Percentiles rank a stretch among this genome's conserved stretches.
These are phyloP conservation scores for Backusella mclennaniae DNA, from an alignment of 192 early-diverging fungal species.

Conservation along the genomic window DNA sequence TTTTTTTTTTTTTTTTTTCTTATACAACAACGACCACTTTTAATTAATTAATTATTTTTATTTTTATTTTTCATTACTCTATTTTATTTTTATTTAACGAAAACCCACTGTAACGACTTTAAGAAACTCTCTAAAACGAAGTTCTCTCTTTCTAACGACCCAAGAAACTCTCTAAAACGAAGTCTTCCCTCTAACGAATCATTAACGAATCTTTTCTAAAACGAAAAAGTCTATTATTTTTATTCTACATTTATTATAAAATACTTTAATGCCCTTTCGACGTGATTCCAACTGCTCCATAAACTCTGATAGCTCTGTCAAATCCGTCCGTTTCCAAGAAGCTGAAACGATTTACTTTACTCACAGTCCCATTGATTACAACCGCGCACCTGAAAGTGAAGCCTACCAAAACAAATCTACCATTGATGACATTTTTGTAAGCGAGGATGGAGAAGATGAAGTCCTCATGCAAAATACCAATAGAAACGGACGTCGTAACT, in stretches of 20 bases:
- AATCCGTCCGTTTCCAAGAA: conserved; percentile 15
- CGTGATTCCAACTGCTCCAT: background rate
- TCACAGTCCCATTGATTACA: conserved; percentile 16
- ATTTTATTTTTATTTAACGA: background rate
- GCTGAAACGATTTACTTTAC: conserved; percentile 14
- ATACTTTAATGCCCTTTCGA: background rate
- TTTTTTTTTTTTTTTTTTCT: too few species aligned
- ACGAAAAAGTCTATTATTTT: background rate
- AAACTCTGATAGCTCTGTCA: background rate
- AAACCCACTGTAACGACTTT: background rate
- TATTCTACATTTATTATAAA: too few species aligned
- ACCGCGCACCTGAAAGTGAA: conserved; percentile 16
- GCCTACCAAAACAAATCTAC: background rate
- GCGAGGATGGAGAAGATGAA: background rate
- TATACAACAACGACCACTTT: background rate
- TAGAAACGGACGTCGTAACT: background rate
- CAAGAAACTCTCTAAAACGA: background rate
- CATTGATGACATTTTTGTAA: conserved; percentile 7
- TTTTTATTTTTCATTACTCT: background rate
- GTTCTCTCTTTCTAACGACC: background rate
- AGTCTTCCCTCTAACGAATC: background rate
- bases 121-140: background rate
- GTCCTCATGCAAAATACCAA: background rate
- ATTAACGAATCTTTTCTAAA: background rate
- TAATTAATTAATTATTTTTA: background rate